Evolutionary conservation across 2,329 filamentous ascomycete species (phyloP).

Genomic region (Phialophora expanda): DNA sequence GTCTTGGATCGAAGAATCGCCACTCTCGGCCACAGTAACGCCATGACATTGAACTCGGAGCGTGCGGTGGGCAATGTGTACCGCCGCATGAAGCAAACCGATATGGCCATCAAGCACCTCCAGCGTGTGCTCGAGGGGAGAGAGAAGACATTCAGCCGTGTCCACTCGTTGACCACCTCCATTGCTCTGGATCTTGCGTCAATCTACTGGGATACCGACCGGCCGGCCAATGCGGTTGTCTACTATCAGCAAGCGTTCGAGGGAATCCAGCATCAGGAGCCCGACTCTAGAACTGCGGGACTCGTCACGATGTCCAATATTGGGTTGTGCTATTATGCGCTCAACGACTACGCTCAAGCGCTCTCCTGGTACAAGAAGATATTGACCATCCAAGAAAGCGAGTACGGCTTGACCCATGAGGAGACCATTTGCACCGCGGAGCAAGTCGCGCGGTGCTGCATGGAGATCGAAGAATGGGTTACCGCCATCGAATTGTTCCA

Average conservation of each 20-base stretch:
- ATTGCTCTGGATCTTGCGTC: neutral
- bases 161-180: neutral
- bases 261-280: neutral
- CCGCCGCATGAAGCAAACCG: neutral
- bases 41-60: neutral
- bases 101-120: neutral
- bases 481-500: neutral
- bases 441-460: neutral
- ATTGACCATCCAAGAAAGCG: neutral
- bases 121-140: neutral
- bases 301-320: neutral
- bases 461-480: neutral
- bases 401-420: neutral
- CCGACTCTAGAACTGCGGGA: neutral
- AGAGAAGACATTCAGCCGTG: neutral
- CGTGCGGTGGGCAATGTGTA: neutral
- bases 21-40: neutral
- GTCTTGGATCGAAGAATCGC: neutral
- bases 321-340: neutral
- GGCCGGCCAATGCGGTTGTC: neutral
- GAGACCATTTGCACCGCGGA: neutral
- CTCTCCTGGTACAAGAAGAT: neutral
- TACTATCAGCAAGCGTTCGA: neutral
- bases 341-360: neutral
- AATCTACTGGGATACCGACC: neutral